phyloP scores from a whole-genome alignment of 2,329 filamentous ascomycete genomes.

The Botrytis tulipae region DNA sequence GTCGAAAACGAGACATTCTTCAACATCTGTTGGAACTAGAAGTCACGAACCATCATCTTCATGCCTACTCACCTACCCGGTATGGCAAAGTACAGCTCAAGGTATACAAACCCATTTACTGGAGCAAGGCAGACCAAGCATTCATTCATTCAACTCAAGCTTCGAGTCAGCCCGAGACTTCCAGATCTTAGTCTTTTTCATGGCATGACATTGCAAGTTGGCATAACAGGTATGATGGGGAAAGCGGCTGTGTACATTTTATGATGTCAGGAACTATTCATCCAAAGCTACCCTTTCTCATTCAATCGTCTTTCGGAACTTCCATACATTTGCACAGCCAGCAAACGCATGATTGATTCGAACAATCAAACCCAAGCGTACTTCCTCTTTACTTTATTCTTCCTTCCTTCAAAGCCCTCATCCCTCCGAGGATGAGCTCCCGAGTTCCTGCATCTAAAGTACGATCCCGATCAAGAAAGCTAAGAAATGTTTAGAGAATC shows the following conservation, averaged over 20 bases:
- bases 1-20: neutral
- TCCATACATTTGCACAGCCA: slow-evolving; percentile 8
- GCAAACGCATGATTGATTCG: neutral
- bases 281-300: neutral
- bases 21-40: neutral
- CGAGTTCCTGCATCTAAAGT: neutral
- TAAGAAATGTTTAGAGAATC: neutral
- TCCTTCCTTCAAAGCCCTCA: slow-evolving; percentile 9
- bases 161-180: slow-evolving; percentile 8
- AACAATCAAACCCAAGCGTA: neutral
- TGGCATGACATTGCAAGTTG: neutral
- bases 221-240: neutral
- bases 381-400: neutral
- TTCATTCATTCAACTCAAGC: neutral
- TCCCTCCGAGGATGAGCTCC: slow-evolving; percentile 6
- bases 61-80: neutral
- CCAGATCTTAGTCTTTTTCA: neutral
- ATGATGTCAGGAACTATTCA: slow-evolving; percentile 3
- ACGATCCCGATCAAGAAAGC: neutral
- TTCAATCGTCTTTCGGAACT: neutral
- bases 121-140: slow-evolving; percentile 18
- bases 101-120: slow-evolving; percentile 7
- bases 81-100: neutral
- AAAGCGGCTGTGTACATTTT: slow-evolving; percentile 14
- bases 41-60: neutral